Percentiles rank a stretch among this genome's conserved stretches.
phyloP scores from a whole-genome alignment of 331 rosid species.

The Acacia concinna region DNA sequence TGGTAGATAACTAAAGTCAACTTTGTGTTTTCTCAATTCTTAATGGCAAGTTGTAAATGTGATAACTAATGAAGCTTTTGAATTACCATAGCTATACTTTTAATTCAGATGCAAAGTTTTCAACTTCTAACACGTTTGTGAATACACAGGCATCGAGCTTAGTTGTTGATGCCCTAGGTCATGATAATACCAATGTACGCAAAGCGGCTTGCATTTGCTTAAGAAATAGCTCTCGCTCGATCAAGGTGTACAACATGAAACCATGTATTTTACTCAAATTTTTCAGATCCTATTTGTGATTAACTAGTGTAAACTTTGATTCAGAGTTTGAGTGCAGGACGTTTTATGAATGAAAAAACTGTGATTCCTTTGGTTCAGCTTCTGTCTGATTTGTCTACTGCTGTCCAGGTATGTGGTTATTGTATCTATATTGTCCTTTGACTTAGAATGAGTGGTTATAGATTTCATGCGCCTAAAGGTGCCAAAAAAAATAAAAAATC shows the following conservation, averaged over 20 bases:
- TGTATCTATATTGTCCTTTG: constrained; percentile 17
- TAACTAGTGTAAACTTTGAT: constrained; percentile 40
- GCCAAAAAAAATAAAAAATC: background rate
- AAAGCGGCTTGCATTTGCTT: constrained; percentile 83
- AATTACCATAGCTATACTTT: background rate
- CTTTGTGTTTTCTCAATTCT: constrained; percentile 23
- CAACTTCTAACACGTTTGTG: constrained; percentile 24
- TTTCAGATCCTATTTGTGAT: constrained; percentile 1
- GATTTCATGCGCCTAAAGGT: background rate
- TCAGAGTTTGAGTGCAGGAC: constrained; percentile 85
- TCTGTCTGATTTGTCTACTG: constrained; percentile 58
- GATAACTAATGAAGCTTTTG: background rate
- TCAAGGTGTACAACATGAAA: constrained; percentile 57
- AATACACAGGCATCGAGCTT: constrained; percentile 51
- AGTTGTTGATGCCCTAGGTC: constrained; percentile 58
- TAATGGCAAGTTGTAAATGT: constrained; percentile 6
- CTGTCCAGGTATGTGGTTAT: constrained; percentile 65
- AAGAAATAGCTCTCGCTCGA: constrained; percentile 75
- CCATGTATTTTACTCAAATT: constrained; percentile 13
- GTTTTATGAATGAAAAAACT: constrained; percentile 65
- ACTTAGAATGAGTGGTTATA: background rate
- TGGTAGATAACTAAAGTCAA: constrained; percentile 18
- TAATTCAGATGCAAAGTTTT: constrained; percentile 7
- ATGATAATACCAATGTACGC: constrained; percentile 62
- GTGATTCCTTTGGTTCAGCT: constrained; percentile 70